Base-by-base conservation (phyloP, 345 rosid species). In the Lepidium didymum region DNA sequence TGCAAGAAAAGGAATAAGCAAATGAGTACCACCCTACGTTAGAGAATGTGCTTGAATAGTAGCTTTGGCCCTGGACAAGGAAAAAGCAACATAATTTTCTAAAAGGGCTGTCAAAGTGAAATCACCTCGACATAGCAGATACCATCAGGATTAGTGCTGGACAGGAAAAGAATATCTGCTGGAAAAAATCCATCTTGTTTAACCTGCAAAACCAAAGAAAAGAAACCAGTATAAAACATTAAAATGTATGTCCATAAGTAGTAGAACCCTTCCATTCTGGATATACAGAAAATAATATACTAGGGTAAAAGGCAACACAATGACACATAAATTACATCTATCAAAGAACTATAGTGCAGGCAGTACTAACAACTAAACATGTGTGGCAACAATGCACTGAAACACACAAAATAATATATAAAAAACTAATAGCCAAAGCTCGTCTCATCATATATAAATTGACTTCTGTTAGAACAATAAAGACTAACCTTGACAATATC, bases 181-280 rank as follows among this genome's bases (percentile, higher is more conserved):
- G 99, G 99, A 78, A 95, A 95, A 78, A 82, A 85, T 14, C 80
- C 96, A 75, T 95, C 99, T 72, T 95, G 84, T 78, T 89, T 95
- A 38, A 95, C 85, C 99, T 95, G 89, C 71, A 85, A 78, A 40
- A 62, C 35, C 11, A 37, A 43, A 14, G 36, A 8, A 5, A 50
- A 41, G 29, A 59, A 34, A 34, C 21, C 63, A 56, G 19, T 23
- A 45, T 25, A 45, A 29, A 29, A 3, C 13, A 49, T 38, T 49
- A 19, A 27, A 45, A 7, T 44, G 54, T 23, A 64, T 38, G 35
- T 58, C 50, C 47, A 13, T 5, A 29, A 38, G 40, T 46, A 27
- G 36, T 47, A 21, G 10, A 31, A 25, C 11, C 29, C 38, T 49
- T 47, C 65, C 57, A 57, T 53, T 68, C 8, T 0, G 1, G 5